A percentile compares a stretch with the other conserved stretches of the same genome.
Conservation (phyloP, 2,329 filamentous ascomycete genomes). For the Rhytidhysteron rufulum region DNA sequence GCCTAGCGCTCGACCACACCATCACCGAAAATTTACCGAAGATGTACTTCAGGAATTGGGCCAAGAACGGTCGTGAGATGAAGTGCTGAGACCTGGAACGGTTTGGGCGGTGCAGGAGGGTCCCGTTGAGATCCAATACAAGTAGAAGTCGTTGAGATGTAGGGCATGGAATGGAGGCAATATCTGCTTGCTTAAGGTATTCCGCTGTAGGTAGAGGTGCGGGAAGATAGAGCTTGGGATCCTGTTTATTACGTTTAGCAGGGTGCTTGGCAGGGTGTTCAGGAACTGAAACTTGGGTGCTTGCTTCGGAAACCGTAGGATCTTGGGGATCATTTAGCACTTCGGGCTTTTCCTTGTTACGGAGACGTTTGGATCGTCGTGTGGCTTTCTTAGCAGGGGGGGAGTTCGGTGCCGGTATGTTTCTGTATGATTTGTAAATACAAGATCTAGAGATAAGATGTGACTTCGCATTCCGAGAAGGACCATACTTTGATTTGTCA, state of each 20-base stretch:
- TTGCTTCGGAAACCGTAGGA: too few relatives aligned
- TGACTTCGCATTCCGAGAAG: too few relatives aligned
- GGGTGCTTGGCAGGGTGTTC: too few relatives aligned
- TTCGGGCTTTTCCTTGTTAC: too few relatives aligned
- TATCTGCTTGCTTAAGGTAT: conserved; percentile 58
- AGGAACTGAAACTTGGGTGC: too few relatives aligned
- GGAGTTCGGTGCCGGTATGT: too few relatives aligned
- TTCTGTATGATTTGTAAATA: too few relatives aligned
- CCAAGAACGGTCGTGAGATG: conserved; percentile 63
- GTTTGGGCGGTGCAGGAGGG: conserved; percentile 69
- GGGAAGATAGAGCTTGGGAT: conserved; percentile 32
- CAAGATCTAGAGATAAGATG: too few relatives aligned
- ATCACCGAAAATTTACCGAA: conserved; percentile 73
- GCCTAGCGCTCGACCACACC: conserved; percentile 85
- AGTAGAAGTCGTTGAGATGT: conserved; percentile 66
- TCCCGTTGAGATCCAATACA: conserved; percentile 91
- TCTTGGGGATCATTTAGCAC: too few relatives aligned
- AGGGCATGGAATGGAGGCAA: conserved; percentile 26
- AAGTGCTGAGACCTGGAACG: conserved; percentile 47
- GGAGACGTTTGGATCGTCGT: too few relatives aligned
- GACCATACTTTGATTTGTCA: too few relatives aligned
- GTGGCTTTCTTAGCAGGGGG: too few relatives aligned
- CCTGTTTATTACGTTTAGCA: not conserved
- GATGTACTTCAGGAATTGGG: conserved; percentile 68
- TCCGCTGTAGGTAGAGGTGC: conserved; percentile 56